Evolutionary conservation across 2,329 filamentous ascomycete species (phyloP).

Genomic region (Oidium heveae): DNA sequence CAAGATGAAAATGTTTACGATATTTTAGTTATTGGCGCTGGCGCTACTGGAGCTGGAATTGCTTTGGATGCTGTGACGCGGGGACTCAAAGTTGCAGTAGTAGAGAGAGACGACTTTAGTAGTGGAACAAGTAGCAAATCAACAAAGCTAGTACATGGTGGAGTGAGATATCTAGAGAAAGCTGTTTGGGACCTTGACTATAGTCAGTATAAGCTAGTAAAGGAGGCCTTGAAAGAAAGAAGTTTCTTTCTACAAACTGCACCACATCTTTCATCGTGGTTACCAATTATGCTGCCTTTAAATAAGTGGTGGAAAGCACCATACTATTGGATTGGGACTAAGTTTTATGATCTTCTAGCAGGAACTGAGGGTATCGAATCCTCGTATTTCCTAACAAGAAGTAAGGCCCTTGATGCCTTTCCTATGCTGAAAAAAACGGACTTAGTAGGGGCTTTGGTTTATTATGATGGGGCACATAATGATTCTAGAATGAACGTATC

Average conservation of each 20-base stretch:
- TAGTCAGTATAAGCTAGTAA: slow-evolving; percentile 44
- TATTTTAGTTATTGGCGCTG: slow-evolving; percentile 43
- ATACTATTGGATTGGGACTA: slow-evolving; percentile 55
- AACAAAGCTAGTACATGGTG: slow-evolving; percentile 55
- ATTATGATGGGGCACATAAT: slow-evolving; percentile 82
- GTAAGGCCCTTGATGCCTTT: slow-evolving; percentile 66
- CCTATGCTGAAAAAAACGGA: slow-evolving; percentile 67
- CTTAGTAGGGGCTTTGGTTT: slow-evolving; percentile 59
- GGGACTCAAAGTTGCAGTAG: slow-evolving; percentile 44
- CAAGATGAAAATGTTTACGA: slow-evolving; percentile 31
- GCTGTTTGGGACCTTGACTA: slow-evolving; percentile 54
- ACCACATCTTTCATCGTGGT: slow-evolving; percentile 46
- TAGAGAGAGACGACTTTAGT: slow-evolving; percentile 51
- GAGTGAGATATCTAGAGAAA: slow-evolving; percentile 51
- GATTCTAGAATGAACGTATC: slow-evolving; percentile 85
- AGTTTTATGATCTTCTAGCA: slow-evolving; percentile 65
- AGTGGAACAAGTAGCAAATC: slow-evolving; percentile 52
- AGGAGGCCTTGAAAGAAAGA: slow-evolving; percentile 47
- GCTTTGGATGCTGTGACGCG: slow-evolving; percentile 47
- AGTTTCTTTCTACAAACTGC: slow-evolving; percentile 54
- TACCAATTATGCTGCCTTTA: slow-evolving; percentile 52
- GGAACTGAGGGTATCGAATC: slow-evolving; percentile 71
- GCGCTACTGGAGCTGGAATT: slow-evolving; percentile 45
- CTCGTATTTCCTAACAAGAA: slow-evolving; percentile 69
- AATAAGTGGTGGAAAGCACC: slow-evolving; percentile 56